Percentiles rank a stretch among this genome's conserved stretches.
Evolutionary conservation across 2,329 filamentous ascomycete genomes (phyloP).

Genomic region (Colletotrichum lupini): DNA sequence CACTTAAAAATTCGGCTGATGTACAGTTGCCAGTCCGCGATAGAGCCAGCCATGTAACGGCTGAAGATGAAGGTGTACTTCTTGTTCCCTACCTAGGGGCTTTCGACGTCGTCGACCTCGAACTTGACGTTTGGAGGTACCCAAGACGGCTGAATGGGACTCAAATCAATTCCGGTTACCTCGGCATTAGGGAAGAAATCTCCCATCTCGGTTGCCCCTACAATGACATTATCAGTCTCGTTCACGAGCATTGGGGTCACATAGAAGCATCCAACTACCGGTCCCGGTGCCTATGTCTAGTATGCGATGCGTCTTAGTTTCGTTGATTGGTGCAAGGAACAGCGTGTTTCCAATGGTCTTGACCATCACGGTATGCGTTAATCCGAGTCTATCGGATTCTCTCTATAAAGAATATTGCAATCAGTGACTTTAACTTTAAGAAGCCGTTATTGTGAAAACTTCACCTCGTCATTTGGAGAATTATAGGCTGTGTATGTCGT

Average conservation of each 20-base stretch:
- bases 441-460: too few species aligned
- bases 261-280: slow-evolving; percentile 59
- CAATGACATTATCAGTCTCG: not conserved
- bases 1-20: not conserved
- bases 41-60: slow-evolving; percentile 8
- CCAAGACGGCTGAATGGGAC: slow-evolving; percentile 11
- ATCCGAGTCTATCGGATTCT: slow-evolving; percentile 19
- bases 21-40: slow-evolving; percentile 17
- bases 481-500: slow-evolving; percentile 34
- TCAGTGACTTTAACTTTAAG: too few species aligned
- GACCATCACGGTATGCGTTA: not conserved
- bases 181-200: slow-evolving; percentile 7
- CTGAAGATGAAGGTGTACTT: slow-evolving; percentile 47
- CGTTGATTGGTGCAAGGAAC: slow-evolving; percentile 11
- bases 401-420: not conserved
- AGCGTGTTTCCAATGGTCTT: slow-evolving; percentile 11
- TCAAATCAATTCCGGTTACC: slow-evolving; percentile 22
- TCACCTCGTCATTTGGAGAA: slow-evolving; percentile 49
- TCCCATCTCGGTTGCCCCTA: slow-evolving; percentile 11
- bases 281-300: slow-evolving; percentile 71
- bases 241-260: not conserved
- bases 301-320: slow-evolving; percentile 46
- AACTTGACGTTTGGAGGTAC: slow-evolving; percentile 74
- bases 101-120: slow-evolving; percentile 72
- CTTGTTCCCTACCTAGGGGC: slow-evolving; percentile 52